Conservation (phyloP, 1,139 yeast species). For the Diutina scorzettiae region DNA sequence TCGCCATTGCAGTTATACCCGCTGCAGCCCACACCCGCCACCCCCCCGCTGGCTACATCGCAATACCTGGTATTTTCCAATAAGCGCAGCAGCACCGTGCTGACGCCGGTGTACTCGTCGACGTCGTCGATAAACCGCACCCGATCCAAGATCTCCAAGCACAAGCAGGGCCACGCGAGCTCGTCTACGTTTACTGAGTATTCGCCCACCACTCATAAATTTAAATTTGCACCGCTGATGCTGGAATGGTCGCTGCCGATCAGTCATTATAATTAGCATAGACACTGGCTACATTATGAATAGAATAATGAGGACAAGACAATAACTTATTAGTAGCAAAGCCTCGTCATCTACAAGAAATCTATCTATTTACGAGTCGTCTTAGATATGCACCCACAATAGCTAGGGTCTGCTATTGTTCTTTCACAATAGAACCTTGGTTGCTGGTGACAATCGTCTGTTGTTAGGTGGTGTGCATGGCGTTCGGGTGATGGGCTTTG, state of each 20-base stretch:
- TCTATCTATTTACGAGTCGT: too few relatives aligned
- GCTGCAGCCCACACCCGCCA: constrained; percentile 16
- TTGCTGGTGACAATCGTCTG: too few relatives aligned
- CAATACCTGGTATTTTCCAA: constrained; percentile 28
- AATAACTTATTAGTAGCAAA: too few relatives aligned
- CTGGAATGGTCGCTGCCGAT: constrained; percentile 7
- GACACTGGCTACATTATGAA: not conserved
- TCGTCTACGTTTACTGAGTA: not conserved
- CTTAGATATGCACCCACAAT: too few relatives aligned
- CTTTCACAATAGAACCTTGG: too few relatives aligned
- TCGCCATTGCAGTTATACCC: constrained; percentile 8
- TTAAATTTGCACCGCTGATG: not conserved
- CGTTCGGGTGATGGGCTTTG: too few relatives aligned
- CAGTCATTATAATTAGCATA: not conserved
- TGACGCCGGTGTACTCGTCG: not conserved
- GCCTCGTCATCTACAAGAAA: too few relatives aligned
- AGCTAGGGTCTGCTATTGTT: too few relatives aligned
- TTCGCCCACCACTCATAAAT: constrained; percentile 4
- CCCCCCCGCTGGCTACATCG: constrained; percentile 33
- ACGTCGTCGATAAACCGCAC: constrained; percentile 16
- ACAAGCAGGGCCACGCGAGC: not conserved
- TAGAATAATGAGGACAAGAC: too few relatives aligned
- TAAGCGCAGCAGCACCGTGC: not conserved
- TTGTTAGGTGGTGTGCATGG: too few relatives aligned
- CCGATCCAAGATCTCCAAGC: constrained; percentile 9